These are phyloP conservation scores for Eleusine coracana DNA, from an alignment of 176 grass and related monocot species.

Conservation along the genomic window DNA sequence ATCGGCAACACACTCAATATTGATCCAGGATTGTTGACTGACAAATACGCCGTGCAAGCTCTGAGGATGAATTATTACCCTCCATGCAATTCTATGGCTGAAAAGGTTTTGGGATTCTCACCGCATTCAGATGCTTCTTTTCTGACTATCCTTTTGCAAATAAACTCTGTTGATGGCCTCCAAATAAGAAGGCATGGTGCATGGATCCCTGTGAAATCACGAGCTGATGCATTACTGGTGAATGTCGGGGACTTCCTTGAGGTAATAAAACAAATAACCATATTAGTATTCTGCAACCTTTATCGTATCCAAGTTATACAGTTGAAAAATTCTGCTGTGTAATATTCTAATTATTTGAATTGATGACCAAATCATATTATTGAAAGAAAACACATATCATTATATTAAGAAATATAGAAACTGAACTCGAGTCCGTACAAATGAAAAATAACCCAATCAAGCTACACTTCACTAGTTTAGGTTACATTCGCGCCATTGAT, in stretches of 20 bases:
- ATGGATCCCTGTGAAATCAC: slow-evolving; percentile 45
- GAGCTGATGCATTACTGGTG: slow-evolving; percentile 39
- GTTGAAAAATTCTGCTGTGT: no score
- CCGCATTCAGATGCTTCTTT: slow-evolving; percentile 49
- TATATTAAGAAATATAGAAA: no score
- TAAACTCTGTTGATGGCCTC: slow-evolving; percentile 53
- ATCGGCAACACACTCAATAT: slow-evolving; percentile 46
- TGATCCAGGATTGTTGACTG: slow-evolving; percentile 12
- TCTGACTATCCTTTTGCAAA: slow-evolving; percentile 45
- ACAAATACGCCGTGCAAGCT: slow-evolving; percentile 44
- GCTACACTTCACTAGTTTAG: no score
- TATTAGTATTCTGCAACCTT: no score
- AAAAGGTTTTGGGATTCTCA: slow-evolving; percentile 60
- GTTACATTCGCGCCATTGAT: no score
- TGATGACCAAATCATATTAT: no score
- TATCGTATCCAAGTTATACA: no score
- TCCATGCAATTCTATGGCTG: slow-evolving; percentile 38
- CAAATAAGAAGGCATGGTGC: slow-evolving; percentile 42
- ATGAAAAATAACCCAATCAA: no score
- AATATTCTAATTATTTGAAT: no score
- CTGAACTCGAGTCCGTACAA: no score
- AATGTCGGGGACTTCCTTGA: slow-evolving; percentile 59
- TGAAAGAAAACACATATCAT: no score
- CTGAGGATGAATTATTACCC: slow-evolving; percentile 68
- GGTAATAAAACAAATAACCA: slow-evolving; percentile 4